Evolutionary conservation across 257 asterid species (phyloP), one percentile per base, ranked within the genome.

Genomic region (Paulownia fortunei): DNA sequence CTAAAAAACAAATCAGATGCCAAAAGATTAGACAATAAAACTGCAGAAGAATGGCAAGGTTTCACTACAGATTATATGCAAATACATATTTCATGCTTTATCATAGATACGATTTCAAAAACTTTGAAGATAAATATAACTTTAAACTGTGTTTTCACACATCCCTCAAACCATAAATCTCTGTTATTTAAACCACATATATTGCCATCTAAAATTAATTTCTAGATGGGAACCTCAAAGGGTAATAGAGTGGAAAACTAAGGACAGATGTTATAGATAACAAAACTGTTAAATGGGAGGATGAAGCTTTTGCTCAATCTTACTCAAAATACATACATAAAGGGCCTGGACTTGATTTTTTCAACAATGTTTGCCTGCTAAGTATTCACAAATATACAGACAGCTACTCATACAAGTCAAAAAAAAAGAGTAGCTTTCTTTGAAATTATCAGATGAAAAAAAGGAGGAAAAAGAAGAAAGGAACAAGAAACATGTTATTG

Each of bases 1-100:
- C 99, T 96, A 77, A 65, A 83, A 76, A 42, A 26, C 4, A 73
- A 66, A 76, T 46, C 39, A 78, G 62, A 67, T 24, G 19, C 27
- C 76, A 86, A 62, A 66, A 55, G 61, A 72, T 82, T 36, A 86
- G 83, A 77, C 67, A 37, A 69, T 30, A 5, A 36, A 81, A 76
- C 54, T 19, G 74, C 56, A 76, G 74, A 65, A 71, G 71, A 73
- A 75, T 52, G 66, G 16, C 46, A 67, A 8, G 34, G 66, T 16
- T 64, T 78, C 34, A 51, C 49, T 10, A 55, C 42, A 76, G 8
- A 79, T 39, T 15, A 62, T 44, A 73, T 36, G 51, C 44, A 73
- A 68, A 42, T 42, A 6, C 67, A 65, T 47, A 66, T 8, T 23
- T 55, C 82, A 41, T 27, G 56, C 11, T 16, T 30, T 7, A 34